These are phyloP conservation scores for Fusarium robinianum DNA, from an alignment of 2,329 filamentous ascomycete species.

Conservation along the genomic window DNA sequence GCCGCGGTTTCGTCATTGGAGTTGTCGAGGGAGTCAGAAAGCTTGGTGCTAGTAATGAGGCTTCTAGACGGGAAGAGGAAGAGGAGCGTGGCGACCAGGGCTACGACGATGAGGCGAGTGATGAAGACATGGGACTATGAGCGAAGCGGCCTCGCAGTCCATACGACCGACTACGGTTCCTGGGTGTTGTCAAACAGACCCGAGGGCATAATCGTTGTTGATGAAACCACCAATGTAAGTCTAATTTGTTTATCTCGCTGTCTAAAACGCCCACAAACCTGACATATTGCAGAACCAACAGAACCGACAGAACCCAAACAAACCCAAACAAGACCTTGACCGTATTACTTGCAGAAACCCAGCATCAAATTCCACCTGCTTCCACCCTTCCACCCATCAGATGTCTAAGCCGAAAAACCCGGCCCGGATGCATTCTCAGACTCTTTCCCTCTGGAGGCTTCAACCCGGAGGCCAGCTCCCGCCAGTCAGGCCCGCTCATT, in stretches of 20 bases:
- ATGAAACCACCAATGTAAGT: too few species aligned
- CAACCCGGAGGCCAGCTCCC: constrained; percentile 9
- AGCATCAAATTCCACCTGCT: neutral
- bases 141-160: too few species aligned
- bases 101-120: constrained; percentile 64
- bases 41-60: constrained; percentile 80
- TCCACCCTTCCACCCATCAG: too few species aligned
- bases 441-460: constrained; percentile 19
- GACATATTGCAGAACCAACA: neutral
- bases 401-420: constrained; percentile 20
- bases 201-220: too few species aligned
- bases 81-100: constrained; percentile 66
- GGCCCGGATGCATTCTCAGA: constrained; percentile 25
- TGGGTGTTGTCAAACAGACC: too few species aligned
- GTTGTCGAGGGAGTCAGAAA: constrained; percentile 88
- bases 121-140: constrained; percentile 57
- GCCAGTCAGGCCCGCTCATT: constrained; percentile 6
- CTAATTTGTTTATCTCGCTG: too few species aligned
- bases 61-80: constrained; percentile 75
- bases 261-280: neutral
- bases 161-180: neutral
- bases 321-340: neutral
- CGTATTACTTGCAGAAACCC: too few species aligned
- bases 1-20: constrained; percentile 78
- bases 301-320: neutral